Evolutionary conservation across 2,329 filamentous ascomycete species (phyloP), one percentile per base, ranked within the genome.

Genomic region (Rugonectria rugulosa): DNA sequence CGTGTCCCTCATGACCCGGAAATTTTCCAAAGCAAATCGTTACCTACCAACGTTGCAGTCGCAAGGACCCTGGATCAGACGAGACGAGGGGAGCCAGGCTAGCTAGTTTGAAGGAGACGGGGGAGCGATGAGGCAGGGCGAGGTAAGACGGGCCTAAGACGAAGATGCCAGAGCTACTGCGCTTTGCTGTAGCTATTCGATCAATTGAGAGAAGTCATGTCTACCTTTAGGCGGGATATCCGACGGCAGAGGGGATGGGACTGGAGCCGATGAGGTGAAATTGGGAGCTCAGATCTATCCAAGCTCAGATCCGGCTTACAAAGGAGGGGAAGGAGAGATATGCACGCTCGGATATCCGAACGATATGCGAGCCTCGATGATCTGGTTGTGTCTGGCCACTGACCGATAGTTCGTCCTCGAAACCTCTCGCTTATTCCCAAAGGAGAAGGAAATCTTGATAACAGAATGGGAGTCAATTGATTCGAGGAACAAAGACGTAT

Each of bases 51-150:
- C 45, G 38, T 48, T 50, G 44, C 47, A 63, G 58, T 52, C 54
- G 58, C 41, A 44, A 61, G 60, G 57, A 27, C 57, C 42, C 49
- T 56, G 45, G 45, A 40, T 50, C 38, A 57, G 53, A 37, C 19
- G 29, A 46, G 21, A 27, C 20, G 6, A 15, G 23, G 15, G n/a
- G 21, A 32, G 23, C 26, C 6, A n/a, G 27, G 24, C 15, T 20
- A 43, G n/a, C 29, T n/a, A 32, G 23, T 15, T 26, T 36, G 41
- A 19, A 38, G n/a, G 36, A 17, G 27, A 23, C 36, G 32, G 15
- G 31, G 17, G 27, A 36, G 42, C 19, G 23, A 37, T 31, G 24
- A 49, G 21, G 17, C 34, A 46, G 44, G 37, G 31, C 12, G 26
- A 50, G 44, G 19, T 29, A 53, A n/a, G 43, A 37, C 24, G 15